Base-by-base conservation (phyloP, 768 basidiomycete species). In the Tulasnella sp. region DNA sequence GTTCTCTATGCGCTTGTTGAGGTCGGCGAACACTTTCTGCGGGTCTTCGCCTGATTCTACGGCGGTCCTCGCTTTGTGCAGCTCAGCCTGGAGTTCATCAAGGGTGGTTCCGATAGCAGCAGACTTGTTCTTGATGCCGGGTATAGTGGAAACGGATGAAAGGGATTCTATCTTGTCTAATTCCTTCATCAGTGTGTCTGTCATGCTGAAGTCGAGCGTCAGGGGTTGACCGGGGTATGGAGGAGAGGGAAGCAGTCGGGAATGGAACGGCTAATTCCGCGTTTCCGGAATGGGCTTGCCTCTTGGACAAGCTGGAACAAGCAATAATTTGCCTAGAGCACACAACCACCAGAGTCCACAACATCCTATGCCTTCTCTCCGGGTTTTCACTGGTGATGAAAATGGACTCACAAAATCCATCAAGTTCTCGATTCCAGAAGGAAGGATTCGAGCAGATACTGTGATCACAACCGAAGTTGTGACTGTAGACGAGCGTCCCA, bases 311-410 rank as follows among this genome's bases (percentile, higher is more conserved):
- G 31, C 58, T 64, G 9, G 58, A 25, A 34, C 58, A 64, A 64
- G 29, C 58, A 64, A 64, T 64, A 64, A 64, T 64, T 64, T 64
- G 58, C 58, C 58, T 29, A 29, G 2, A 17, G 15, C 58, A 15
- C 58, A n/a, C 31, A 49, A 64, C 58, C 58, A 64, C 31, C 58
- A 64, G 58, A 12, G 15, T 64, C n/a, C 36, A 3, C 69, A 12
- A 45, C 38, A 71, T 31, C 67, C 67, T 69, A 71, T 71, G 69
- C 38, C 69, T 64, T 64, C 58, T 25, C 25, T 88, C 81, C 87
- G 87, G 76, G 93, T 93, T 83, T 83, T 93, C 71, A 82, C 89
- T 67, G 93, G 92, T 78, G 93, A 94, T 83, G 91, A 93, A 78
- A 88, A 92, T 39, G 93, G 93, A 25, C 88, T 87, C 76, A 87